Evolutionary conservation across 1,139 yeast genomes (phyloP).

Genomic region (Kluyveromyces sp.): DNA sequence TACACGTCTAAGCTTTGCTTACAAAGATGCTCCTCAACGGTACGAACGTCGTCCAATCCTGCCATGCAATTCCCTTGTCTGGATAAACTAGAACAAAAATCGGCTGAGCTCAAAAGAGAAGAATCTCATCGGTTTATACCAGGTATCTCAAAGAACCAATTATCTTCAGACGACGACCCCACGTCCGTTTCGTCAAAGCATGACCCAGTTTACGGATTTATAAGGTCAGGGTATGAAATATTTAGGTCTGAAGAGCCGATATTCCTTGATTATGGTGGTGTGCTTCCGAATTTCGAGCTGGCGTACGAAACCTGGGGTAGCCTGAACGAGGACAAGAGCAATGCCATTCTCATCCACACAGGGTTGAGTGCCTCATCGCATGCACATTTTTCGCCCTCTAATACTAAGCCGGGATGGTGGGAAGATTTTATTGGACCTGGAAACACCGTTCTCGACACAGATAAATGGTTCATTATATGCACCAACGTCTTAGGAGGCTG

Average conservation of each 20-base stretch:
- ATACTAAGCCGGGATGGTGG: constrained; percentile 89
- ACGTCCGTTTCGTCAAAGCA: constrained; percentile 43
- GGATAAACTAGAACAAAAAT: constrained; percentile 63
- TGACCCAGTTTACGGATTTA: constrained; percentile 75
- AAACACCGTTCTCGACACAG: constrained; percentile 60
- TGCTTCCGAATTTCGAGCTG: constrained; percentile 61
- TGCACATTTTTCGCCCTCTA: constrained; percentile 75
- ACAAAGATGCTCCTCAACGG: constrained; percentile 1
- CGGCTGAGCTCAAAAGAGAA: constrained; percentile 37
- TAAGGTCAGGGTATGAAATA: constrained; percentile 59
- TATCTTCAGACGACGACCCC: constrained; percentile 24
- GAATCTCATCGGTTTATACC: neutral
- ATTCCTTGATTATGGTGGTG: constrained; percentile 76
- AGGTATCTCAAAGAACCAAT: neutral
- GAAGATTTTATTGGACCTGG: constrained; percentile 87
- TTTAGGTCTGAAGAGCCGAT: constrained; percentile 54
- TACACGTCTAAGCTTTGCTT: neutral
- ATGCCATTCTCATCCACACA: constrained; percentile 76
- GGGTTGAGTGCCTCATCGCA: constrained; percentile 92
- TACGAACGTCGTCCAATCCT: constrained; percentile 18
- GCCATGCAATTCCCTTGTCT: constrained; percentile 74
- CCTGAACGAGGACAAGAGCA: constrained; percentile 53
- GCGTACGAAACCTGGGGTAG: constrained; percentile 93
- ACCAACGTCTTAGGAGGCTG: constrained; percentile 92
- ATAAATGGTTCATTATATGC: constrained; percentile 74